These are phyloP conservation scores for Rhizophagus clarus DNA, from an alignment of 192 early-diverging fungal species.

Conservation along the genomic window DNA sequence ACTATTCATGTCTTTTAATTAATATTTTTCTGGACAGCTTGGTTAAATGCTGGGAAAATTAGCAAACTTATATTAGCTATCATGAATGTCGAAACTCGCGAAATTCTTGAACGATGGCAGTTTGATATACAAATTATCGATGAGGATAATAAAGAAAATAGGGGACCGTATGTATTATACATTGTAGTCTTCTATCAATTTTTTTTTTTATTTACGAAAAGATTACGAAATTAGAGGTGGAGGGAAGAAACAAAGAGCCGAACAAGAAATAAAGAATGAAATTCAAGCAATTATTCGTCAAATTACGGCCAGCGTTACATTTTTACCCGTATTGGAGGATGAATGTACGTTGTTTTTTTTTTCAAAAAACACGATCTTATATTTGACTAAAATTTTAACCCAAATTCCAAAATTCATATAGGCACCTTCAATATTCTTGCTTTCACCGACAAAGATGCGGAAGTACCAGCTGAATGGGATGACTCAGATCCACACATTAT, in stretches of 20 bases:
- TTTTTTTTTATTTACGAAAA: not conserved
- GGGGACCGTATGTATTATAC: not conserved
- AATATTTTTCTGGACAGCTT: constrained; percentile 50
- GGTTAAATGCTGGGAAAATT: constrained; percentile 74
- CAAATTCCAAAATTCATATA: constrained; percentile 31
- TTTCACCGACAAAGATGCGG: constrained; percentile 84
- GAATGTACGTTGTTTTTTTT: constrained; percentile 60
- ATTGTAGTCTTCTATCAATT: not conserved
- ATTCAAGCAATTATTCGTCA: constrained; percentile 92
- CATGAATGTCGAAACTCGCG: constrained; percentile 77
- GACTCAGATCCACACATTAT: constrained; percentile 83
- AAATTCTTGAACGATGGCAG: constrained; percentile 92
- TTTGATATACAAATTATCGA: constrained; percentile 84
- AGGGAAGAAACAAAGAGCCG: constrained; percentile 44
- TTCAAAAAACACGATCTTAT: no score
- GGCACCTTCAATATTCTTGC: constrained; percentile 91
- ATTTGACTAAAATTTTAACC: no score
- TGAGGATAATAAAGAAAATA: constrained; percentile 36
- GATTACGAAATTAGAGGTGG: constrained; percentile 4
- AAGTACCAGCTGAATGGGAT: constrained; percentile 84
- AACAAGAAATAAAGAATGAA: constrained; percentile 69
- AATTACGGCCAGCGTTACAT: constrained; percentile 87
- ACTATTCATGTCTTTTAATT: not conserved
- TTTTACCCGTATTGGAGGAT: constrained; percentile 85
- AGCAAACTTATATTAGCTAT: constrained; percentile 87